Base-by-base conservation (phyloP, 2,329 filamentous ascomycete genomes). In the Apiospora kogelbergensis region DNA sequence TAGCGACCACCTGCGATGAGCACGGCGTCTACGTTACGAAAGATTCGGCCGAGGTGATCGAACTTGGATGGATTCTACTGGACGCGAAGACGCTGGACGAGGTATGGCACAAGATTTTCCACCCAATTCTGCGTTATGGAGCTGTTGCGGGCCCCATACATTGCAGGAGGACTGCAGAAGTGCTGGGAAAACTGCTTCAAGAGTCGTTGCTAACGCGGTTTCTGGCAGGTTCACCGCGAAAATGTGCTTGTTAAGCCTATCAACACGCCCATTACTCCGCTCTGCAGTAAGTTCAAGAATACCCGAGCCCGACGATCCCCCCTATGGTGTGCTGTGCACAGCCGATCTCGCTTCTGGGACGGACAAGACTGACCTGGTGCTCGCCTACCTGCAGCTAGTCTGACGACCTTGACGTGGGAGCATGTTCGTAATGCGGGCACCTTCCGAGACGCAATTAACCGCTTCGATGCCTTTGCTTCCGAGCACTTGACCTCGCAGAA, bases 21-120 rank as follows among this genome's bases (percentile, higher is more conserved):
- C 96, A 99, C 83, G 96, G 96, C 72, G 96, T 99, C 74, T 99
- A 99, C 82, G 96, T 99, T 70, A 99, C 96, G 70, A 98, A 98
- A 84, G 96, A 99, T 83, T 98, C 96, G 70, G 96, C 96, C 72
- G 96, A 99, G 85, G 96, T 99, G 74, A 99, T 99, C 82, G 96
- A 99, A 88, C 88, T 99, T 79, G 96, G 95, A 73, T 99, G 96
- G 96, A 97, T 98, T 79, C 84, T 99, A 78, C 87, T 98, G 72
- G 95, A 98, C 80, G 92, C 94, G 74, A 96, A 95, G 84, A 92
- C 89, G 72, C 92, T 94, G 76, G 95, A 98, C 76, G 95, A 98
- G 92, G 95, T 97, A 86, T 83, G 89, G 74, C 75, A 71, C 41
- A 15, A 41, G 63, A 24, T 44, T 65, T 41, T 41, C 63, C n/a